phyloP scores from a whole-genome alignment of 192 early-diverging fungal species.

The Coemansia guatemalensis region DNA sequence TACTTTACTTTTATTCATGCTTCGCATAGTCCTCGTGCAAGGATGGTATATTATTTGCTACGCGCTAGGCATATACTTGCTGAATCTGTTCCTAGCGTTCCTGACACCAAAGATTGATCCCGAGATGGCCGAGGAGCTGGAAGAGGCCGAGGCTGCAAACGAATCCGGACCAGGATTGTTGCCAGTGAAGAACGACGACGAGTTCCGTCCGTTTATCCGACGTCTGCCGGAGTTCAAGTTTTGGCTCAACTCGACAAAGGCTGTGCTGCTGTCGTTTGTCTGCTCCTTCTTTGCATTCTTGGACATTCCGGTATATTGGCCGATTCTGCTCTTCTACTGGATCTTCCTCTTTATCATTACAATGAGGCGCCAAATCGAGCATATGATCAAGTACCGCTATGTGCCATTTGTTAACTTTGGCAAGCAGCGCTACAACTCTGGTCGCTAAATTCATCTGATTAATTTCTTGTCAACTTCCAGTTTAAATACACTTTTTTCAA shows the following conservation, averaged over 20 bases:
- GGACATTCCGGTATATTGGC: slow-evolving; percentile 99
- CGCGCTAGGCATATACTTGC: slow-evolving; percentile 90
- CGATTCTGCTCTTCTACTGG: slow-evolving; percentile 96
- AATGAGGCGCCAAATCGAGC: slow-evolving; percentile 95
- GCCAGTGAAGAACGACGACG: slow-evolving; percentile 86
- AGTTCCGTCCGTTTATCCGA: slow-evolving; percentile 96
- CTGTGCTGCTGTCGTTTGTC: slow-evolving; percentile 76
- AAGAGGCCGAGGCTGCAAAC: slow-evolving; percentile 49
- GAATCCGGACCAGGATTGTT: slow-evolving; percentile 61
- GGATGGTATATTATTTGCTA: slow-evolving; percentile 98
- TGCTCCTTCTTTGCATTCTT: slow-evolving; percentile 88
- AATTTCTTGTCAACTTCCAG: neutral
- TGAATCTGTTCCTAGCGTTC: slow-evolving; percentile 95
- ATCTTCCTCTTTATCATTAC: slow-evolving; percentile 90
- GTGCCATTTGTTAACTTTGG: slow-evolving; percentile 78
- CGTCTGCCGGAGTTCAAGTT: slow-evolving; percentile 98
- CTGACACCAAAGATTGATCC: slow-evolving; percentile 97
- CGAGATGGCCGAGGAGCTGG: slow-evolving; percentile 51
- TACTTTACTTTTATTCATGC: slow-evolving; percentile 65
- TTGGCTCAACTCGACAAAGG: slow-evolving; percentile 86
- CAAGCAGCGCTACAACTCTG: slow-evolving; percentile 64
- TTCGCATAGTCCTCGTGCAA: slow-evolving; percentile 77
- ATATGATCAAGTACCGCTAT: slow-evolving; percentile 96
- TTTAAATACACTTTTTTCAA: neutral
- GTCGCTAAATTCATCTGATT: slow-evolving; percentile 2